Conservation (phyloP, 306 rosid species). For the Cicer bijugum region DNA sequence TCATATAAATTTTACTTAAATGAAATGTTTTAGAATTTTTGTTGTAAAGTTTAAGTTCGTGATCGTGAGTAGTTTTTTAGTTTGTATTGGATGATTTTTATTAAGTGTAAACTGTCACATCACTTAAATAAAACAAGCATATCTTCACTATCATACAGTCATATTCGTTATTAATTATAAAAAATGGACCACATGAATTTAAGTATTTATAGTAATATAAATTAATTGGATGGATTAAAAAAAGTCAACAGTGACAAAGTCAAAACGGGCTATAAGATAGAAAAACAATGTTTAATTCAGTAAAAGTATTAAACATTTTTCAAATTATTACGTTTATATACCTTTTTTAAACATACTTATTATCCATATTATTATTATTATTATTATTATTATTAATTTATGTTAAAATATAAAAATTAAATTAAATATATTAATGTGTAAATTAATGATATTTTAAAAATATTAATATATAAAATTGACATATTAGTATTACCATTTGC, state of each 20-base stretch:
- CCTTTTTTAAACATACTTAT: no score
- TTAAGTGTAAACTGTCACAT: conserved; percentile 12
- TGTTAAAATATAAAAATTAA: no score
- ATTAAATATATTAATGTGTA: no score
- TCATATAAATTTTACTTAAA: neutral
- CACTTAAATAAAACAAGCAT: neutral
- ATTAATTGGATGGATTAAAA: neutral
- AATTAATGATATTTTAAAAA: no score
- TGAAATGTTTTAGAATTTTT: no score
- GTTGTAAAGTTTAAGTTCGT: neutral
- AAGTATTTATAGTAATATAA: neutral
- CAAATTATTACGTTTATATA: no score
- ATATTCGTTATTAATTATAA: neutral
- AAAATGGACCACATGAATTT: conserved; percentile 17
- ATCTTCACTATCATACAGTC: neutral
- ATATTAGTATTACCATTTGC: no score
- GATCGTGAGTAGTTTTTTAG: neutral
- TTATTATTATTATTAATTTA: no score
- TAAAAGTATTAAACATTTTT: neutral
- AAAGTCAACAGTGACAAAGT: neutral
- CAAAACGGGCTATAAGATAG: neutral
- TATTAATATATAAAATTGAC: no score
- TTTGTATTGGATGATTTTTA: neutral
- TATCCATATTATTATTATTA: no score
- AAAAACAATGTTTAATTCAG: conserved; percentile 1